phyloP scores from a whole-genome alignment of 139 green algal species.

The Micromonas pusilla region DNA sequence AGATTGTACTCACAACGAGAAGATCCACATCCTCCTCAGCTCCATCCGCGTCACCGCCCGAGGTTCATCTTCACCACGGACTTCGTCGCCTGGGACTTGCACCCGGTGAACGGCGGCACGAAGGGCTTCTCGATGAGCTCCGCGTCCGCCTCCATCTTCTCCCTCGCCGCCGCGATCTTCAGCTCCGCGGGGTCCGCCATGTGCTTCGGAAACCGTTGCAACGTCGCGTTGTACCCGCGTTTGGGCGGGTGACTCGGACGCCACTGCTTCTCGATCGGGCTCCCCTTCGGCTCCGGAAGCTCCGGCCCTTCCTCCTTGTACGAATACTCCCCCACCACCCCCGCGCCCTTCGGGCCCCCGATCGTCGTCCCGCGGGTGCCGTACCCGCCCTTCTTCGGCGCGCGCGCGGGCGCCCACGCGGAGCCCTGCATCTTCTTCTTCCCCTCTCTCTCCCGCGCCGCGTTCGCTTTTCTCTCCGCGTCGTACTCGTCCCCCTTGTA shows the following conservation, averaged over 20 bases:
- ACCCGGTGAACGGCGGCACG: no score
- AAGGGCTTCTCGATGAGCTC: background rate
- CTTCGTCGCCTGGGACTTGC: background rate
- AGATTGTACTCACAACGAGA: no score
- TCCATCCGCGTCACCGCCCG: background rate
- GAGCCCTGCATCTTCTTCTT: slow-evolving; percentile 24
- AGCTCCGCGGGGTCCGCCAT: background rate
- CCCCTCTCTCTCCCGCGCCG: background rate
- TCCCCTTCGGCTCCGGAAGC: background rate
- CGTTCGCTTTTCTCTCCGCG: slow-evolving; percentile 4
- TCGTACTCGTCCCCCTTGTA: slow-evolving; percentile 36
- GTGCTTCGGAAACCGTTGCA: background rate
- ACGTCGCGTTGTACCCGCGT: background rate
- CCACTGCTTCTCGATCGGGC: background rate
- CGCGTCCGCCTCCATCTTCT: background rate
- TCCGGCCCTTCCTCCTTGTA: background rate
- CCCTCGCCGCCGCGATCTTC: background rate
- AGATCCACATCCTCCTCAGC: no score
- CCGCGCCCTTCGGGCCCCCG: slow-evolving; percentile 29
- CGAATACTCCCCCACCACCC: slow-evolving; percentile 39
- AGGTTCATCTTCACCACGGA: background rate
- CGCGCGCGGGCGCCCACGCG: no score
- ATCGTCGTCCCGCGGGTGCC: slow-evolving; percentile 32
- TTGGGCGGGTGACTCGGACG: background rate
- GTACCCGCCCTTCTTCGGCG: background rate